phyloP scores from a whole-genome alignment of 192 early-diverging fungal species.

The Podochytrium sp. region DNA sequence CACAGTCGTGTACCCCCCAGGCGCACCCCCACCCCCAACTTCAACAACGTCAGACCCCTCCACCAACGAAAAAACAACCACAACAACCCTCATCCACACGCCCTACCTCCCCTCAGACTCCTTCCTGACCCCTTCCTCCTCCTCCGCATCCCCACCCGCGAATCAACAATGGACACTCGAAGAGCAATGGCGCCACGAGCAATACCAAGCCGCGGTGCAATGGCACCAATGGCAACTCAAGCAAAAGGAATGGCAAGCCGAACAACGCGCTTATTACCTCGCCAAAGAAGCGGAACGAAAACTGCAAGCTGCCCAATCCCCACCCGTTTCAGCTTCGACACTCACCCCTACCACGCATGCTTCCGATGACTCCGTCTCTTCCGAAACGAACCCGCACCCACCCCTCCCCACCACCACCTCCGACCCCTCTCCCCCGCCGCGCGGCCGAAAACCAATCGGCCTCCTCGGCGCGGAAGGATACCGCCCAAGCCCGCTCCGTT shows the following conservation, averaged over 20 bases:
- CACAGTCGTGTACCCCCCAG: background rate
- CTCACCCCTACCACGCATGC: too few relatives aligned
- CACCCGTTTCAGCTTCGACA: too few relatives aligned
- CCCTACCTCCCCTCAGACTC: constrained; percentile 19
- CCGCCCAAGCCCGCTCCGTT: too few relatives aligned
- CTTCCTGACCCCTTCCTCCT: constrained; percentile 12
- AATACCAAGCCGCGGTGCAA: constrained; percentile 30
- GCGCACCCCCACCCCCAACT: background rate
- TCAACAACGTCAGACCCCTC: background rate
- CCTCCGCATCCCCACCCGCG: background rate
- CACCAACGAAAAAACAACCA: background rate
- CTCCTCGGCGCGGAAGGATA: too few relatives aligned
- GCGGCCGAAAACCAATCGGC: too few relatives aligned
- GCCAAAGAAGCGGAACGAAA: constrained; percentile 23
- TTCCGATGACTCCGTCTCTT: too few relatives aligned
- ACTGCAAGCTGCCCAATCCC: too few relatives aligned
- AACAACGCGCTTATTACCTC: constrained; percentile 25
- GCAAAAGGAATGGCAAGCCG: constrained; percentile 29
- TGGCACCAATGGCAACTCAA: constrained; percentile 31
- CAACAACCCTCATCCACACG: constrained; percentile 12
- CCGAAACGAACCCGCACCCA: too few relatives aligned
- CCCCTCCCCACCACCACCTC: too few relatives aligned
- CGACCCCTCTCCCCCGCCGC: too few relatives aligned
- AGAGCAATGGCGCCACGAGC: constrained; percentile 28
- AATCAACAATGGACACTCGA: constrained; percentile 8